Percentiles rank a stretch among this genome's conserved stretches.
Conservation (phyloP, 805 yeast genomes). For the Torulaspora maleeae region DNA sequence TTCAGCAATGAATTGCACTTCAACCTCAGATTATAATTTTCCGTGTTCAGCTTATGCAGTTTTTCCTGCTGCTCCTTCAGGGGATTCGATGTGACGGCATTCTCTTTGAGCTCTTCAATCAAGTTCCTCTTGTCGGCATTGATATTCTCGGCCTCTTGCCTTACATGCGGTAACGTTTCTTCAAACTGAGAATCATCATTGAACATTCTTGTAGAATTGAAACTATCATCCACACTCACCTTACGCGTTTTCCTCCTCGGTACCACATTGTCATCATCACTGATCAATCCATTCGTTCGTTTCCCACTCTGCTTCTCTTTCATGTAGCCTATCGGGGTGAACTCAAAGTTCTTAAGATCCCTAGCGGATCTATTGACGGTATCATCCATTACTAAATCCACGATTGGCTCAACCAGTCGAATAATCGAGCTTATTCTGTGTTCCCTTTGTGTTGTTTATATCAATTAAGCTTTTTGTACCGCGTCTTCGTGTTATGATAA, state of each 20-base stretch:
- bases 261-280: conserved; percentile 5
- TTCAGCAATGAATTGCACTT: conserved; percentile 30
- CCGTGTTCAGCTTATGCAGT: conserved; percentile 22
- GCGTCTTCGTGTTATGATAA: neutral
- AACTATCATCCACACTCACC: conserved; percentile 23
- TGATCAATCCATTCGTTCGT: conserved; percentile 6
- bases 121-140: conserved; percentile 16
- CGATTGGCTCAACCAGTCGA: too few species aligned
- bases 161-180: conserved; percentile 29
- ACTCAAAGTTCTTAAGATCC: conserved; percentile 31
- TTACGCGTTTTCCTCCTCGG: conserved; percentile 20
- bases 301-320: conserved; percentile 22
- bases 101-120: conserved; percentile 21
- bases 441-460: neutral
- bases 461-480: neutral
- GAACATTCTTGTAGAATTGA: conserved; percentile 27
- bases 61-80: conserved; percentile 32
- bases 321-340: conserved; percentile 42
- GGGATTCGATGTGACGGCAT: conserved; percentile 25
- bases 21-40: conserved; percentile 29
- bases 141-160: neutral
- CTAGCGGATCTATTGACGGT: conserved; percentile 2
- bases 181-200: conserved; percentile 34
- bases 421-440: too few species aligned
- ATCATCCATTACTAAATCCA: conserved; percentile 1